A percentile compares a stretch with the other conserved stretches of the same genome.
Conservation (phyloP, 257 asterid species). For the Paulownia fortunei region DNA sequence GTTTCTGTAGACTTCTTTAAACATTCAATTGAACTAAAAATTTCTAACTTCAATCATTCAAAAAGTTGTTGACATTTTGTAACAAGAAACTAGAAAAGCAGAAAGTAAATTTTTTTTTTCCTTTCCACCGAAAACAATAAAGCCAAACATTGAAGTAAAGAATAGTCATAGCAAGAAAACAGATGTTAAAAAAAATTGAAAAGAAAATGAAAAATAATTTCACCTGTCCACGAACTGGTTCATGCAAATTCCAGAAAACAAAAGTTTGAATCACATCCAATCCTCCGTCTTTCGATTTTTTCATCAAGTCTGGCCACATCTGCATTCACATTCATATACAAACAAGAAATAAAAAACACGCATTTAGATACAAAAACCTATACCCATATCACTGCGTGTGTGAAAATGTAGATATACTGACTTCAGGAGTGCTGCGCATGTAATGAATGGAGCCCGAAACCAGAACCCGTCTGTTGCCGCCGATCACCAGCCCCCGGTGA, state of each 20-base stretch:
- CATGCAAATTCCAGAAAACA: slow-evolving; percentile 90
- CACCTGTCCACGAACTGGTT: slow-evolving; percentile 77
- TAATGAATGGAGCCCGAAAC: slow-evolving; percentile 70
- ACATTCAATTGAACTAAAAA: background rate
- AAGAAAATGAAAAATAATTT: background rate
- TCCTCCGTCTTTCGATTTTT: slow-evolving; percentile 87
- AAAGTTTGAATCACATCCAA: slow-evolving; percentile 79
- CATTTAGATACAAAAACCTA: background rate
- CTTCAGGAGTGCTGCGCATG: slow-evolving; percentile 70
- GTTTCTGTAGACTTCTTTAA: background rate
- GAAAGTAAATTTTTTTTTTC: background rate
- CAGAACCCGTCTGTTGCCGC: slow-evolving; percentile 50
- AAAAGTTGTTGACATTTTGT: background rate
- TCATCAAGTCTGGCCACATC: slow-evolving; percentile 91
- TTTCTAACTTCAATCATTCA: slow-evolving; percentile 23
- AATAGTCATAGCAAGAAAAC: background rate
- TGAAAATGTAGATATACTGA: slow-evolving; percentile 16
- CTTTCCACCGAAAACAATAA: background rate
- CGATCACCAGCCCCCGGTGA: slow-evolving; percentile 61
- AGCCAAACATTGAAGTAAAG: slow-evolving; percentile 35
- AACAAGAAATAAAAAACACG: background rate
- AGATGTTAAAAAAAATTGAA: background rate
- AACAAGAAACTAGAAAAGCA: slow-evolving; percentile 7
- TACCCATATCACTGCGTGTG: background rate
- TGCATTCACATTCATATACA: slow-evolving; percentile 20